A percentile compares a stretch with the other conserved stretches of the same genome.
These are phyloP conservation scores for Hypoxylon sp. DNA, from an alignment of 2,329 filamentous ascomycete genomes.

Conservation along the genomic window DNA sequence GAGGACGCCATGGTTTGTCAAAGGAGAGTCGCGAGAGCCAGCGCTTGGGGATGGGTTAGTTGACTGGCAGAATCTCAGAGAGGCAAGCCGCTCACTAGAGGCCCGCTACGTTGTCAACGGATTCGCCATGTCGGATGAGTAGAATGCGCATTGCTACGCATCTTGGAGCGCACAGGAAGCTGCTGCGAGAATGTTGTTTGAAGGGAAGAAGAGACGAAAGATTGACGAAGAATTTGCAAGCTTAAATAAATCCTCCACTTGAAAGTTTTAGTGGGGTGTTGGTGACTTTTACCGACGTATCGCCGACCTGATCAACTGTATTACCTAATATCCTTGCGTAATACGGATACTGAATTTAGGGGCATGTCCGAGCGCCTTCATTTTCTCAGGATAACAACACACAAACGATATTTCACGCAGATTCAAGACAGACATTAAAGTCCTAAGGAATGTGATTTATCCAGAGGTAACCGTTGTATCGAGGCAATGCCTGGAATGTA, in stretches of 20 bases:
- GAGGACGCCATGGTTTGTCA: conserved; percentile 83
- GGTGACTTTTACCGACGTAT: neutral
- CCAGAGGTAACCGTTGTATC: conserved; percentile 4
- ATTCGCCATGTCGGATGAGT: conserved; percentile 87
- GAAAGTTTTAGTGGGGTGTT: neutral
- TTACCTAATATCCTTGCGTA: too few relatives aligned
- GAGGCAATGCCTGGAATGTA: conserved; percentile 5
- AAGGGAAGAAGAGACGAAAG: neutral
- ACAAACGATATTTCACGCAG: too few relatives aligned
- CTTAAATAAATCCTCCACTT: conserved; percentile 2
- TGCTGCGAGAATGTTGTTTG: neutral
- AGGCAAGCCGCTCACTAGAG: conserved; percentile 65
- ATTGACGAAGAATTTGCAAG: conserved; percentile 2
- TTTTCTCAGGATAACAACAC: too few relatives aligned
- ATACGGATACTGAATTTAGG: too few relatives aligned
- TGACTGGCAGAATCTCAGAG: conserved; percentile 5
- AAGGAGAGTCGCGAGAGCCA: conserved; percentile 78
- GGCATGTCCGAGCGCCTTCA: too few relatives aligned
- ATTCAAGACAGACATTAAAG: neutral
- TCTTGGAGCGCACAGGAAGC: conserved; percentile 19
- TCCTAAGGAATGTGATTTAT: conserved; percentile 3
- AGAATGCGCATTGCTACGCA: conserved; percentile 62
- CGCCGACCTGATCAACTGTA: too few relatives aligned
- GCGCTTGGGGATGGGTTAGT: conserved; percentile 62
- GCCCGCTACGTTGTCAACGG: conserved; percentile 84